phyloP scores from a whole-genome alignment of 148 eudicot genomes.

The Limonium bicolor region DNA sequence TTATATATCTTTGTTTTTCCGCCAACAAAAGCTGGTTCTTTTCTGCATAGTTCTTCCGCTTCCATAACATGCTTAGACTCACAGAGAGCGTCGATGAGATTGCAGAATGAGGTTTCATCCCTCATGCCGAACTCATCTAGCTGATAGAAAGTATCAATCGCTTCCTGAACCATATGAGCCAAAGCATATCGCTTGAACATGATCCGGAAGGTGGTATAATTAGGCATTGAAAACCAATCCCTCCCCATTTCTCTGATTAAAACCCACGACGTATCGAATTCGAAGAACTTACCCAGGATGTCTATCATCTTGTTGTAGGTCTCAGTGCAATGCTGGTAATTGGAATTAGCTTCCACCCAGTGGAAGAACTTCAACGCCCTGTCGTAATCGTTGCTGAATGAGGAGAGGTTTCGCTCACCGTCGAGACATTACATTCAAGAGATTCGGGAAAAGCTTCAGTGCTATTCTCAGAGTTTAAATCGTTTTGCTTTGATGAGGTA shows the following conservation, averaged over 20 bases:
- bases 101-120: conserved; percentile 60
- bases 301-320: conserved; percentile 69
- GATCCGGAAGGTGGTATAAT: conserved; percentile 52
- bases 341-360: conserved; percentile 41
- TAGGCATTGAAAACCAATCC: conserved; percentile 23
- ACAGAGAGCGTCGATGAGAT: conserved; percentile 76
- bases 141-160: conserved; percentile 32
- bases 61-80: conserved; percentile 87
- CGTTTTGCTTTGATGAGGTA: background rate
- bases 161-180: conserved; percentile 71
- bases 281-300: conserved; percentile 83
- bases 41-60: conserved; percentile 68
- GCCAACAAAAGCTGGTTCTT: conserved; percentile 9
- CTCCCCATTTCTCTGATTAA: conserved; percentile 39
- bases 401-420: conserved; percentile 60
- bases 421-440: conserved; percentile 24
- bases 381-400: conserved; percentile 61
- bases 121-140: conserved; percentile 47
- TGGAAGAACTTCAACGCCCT: conserved; percentile 64
- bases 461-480: background rate
- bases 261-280: conserved; percentile 64
- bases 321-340: conserved; percentile 55
- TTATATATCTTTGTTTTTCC: conserved; percentile 49
- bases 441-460: conserved; percentile 3
- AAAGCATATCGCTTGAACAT: conserved; percentile 68